Conservation (phyloP, 2,329 filamentous ascomycete genomes). For the Trichoderma pleuroti region DNA sequence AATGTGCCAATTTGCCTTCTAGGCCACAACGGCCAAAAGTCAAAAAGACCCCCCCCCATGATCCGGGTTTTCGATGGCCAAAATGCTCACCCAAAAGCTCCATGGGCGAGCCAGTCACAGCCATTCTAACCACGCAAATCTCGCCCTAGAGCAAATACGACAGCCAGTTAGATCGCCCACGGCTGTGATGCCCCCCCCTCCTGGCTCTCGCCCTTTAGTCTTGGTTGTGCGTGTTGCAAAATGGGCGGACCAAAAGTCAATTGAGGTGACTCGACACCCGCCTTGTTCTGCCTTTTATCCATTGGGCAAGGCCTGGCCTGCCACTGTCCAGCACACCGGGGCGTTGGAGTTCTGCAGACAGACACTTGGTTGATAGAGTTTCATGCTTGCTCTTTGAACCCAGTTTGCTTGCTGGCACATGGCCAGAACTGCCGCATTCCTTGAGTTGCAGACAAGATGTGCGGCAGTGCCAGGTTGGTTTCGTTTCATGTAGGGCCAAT, state of each 20-base stretch:
- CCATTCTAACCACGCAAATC: not conserved
- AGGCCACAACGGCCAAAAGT: not conserved
- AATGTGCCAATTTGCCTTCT: not conserved
- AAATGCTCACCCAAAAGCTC: not conserved
- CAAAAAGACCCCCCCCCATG: slow-evolving; percentile 2
- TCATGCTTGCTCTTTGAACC: not conserved
- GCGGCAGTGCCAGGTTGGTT: not conserved
- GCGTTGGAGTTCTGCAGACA: not conserved
- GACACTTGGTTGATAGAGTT: slow-evolving; percentile 14
- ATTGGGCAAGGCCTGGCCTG: not conserved
- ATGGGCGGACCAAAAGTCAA: slow-evolving; percentile 5
- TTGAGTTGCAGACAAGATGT: not conserved
- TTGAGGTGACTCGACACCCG: not conserved
- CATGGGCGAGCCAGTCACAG: not conserved
- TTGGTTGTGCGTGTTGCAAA: slow-evolving; percentile 6
- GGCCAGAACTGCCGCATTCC: not conserved
- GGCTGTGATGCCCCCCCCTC: not conserved
- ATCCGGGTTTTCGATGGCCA: not conserved
- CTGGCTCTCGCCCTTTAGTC: not conserved
- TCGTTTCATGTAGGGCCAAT: not conserved
- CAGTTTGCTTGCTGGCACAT: not conserved
- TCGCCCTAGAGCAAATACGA: not conserved
- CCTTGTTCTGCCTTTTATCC: not conserved
- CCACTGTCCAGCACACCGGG: not conserved
- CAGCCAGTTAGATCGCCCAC: not conserved